Evolutionary conservation across 345 rosid genomes (phyloP).

Genomic region (Eucalyptus pumila): DNA sequence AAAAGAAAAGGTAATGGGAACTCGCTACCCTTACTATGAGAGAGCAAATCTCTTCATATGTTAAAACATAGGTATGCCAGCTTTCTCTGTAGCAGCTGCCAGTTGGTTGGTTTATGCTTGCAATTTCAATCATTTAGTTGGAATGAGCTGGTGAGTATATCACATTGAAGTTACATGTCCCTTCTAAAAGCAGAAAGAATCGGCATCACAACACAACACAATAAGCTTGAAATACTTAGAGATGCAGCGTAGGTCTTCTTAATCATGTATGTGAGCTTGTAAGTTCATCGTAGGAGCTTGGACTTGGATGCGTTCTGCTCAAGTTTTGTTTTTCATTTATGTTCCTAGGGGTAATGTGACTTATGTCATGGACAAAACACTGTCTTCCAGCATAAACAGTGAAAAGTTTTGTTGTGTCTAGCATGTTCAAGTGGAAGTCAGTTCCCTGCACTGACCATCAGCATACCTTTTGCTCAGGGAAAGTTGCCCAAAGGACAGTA

Average conservation of each 20-base stretch:
- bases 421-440: background rate
- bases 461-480: constrained; percentile 1
- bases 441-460: background rate
- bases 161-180: background rate
- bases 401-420: background rate
- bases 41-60: background rate
- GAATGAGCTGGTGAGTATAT: background rate
- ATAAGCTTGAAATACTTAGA: background rate
- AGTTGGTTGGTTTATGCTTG: background rate
- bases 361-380: background rate
- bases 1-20: background rate
- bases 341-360: background rate
- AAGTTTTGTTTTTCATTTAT: background rate
- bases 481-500: constrained; percentile 8
- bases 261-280: background rate
- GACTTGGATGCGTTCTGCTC: background rate
- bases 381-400: background rate
- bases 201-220: background rate
- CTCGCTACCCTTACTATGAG: background rate
- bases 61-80: background rate
- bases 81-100: background rate
- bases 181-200: background rate
- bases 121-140: background rate
- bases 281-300: background rate
- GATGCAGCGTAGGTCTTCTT: background rate